These are phyloP conservation scores for Ascochyta clinopodiicola DNA, from an alignment of 2,329 filamentous ascomycete genomes.

Conservation along the genomic window DNA sequence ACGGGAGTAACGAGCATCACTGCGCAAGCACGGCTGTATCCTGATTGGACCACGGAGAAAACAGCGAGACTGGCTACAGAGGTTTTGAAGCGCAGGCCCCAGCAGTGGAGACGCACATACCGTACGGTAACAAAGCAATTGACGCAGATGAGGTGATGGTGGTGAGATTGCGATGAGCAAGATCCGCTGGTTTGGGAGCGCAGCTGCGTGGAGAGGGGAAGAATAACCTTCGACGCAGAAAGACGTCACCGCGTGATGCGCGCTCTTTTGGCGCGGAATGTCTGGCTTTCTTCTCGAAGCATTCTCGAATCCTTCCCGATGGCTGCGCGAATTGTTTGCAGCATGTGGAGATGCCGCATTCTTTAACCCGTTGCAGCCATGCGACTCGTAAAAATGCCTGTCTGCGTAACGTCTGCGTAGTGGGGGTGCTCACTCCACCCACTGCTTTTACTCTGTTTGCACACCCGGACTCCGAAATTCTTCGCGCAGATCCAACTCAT, in stretches of 20 bases:
- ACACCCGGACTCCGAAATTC: not conserved
- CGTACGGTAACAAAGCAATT: not conserved
- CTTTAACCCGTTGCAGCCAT: not conserved
- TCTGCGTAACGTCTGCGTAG: not conserved
- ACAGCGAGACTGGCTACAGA: slow-evolving; percentile 1
- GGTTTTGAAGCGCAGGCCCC: slow-evolving; percentile 5
- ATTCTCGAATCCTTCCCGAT: not conserved
- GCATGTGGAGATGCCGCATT: not conserved
- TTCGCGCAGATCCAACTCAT: not conserved
- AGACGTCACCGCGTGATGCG: slow-evolving; percentile 3
- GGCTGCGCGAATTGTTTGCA: not conserved
- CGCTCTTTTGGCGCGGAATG: not conserved
- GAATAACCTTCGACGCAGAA: not conserved
- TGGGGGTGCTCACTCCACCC: not conserved
- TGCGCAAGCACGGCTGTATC: no score
- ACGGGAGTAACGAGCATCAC: not conserved
- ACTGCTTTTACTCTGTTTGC: not conserved
- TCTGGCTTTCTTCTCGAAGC: not conserved
- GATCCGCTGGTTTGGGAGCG: not conserved
- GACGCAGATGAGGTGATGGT: slow-evolving; percentile 1
- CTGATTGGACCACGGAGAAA: not conserved
- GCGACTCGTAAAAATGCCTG: not conserved
- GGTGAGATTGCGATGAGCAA: slow-evolving; percentile 6
- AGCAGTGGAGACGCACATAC: not conserved
- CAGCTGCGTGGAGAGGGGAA: not conserved